Percentiles rank a stretch among this genome's conserved stretches.
Conservation (phyloP, 495 filamentous ascomycete species). For the Cercophora sp. region DNA sequence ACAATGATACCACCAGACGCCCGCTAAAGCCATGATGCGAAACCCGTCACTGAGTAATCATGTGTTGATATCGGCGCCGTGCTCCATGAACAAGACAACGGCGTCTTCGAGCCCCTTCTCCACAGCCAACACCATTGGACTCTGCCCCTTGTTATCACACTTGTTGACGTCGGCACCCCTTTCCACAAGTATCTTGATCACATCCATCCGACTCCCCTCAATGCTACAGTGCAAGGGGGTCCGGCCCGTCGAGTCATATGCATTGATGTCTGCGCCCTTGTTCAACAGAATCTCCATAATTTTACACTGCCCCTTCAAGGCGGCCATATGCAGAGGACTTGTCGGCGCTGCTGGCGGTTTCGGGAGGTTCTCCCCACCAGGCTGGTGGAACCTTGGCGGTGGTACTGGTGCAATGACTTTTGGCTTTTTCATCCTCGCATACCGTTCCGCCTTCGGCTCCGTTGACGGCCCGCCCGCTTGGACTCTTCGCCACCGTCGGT, state of each 20-base stretch:
- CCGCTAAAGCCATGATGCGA: too few relatives aligned
- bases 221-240: slow-evolving; percentile 29
- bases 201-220: slow-evolving; percentile 21
- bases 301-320: slow-evolving; percentile 23
- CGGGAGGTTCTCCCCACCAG: slow-evolving; percentile 3
- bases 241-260: slow-evolving; percentile 25
- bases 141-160: slow-evolving; percentile 18
- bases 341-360: slow-evolving; percentile 13
- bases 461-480: slow-evolving; percentile 11
- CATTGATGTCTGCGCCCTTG: slow-evolving; percentile 28
- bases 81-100: slow-evolving; percentile 24
- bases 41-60: too few relatives aligned
- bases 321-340: slow-evolving; percentile 26
- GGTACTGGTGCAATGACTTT: slow-evolving; percentile 16
- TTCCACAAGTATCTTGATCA: slow-evolving; percentile 18
- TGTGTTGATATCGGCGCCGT: slow-evolving; percentile 26
- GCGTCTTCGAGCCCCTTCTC: slow-evolving; percentile 30
- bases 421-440: slow-evolving; percentile 12
- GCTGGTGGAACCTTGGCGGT: slow-evolving; percentile 20
- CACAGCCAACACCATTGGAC: slow-evolving; percentile 21
- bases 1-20: too few relatives aligned
- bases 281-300: slow-evolving; percentile 32
- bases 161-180: slow-evolving; percentile 21
- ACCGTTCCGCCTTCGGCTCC: slow-evolving; percentile 22
- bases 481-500: slow-evolving; percentile 25